phyloP scores from a whole-genome alignment of 164 flowering plant species.

The Cinnamomum micranthum region DNA sequence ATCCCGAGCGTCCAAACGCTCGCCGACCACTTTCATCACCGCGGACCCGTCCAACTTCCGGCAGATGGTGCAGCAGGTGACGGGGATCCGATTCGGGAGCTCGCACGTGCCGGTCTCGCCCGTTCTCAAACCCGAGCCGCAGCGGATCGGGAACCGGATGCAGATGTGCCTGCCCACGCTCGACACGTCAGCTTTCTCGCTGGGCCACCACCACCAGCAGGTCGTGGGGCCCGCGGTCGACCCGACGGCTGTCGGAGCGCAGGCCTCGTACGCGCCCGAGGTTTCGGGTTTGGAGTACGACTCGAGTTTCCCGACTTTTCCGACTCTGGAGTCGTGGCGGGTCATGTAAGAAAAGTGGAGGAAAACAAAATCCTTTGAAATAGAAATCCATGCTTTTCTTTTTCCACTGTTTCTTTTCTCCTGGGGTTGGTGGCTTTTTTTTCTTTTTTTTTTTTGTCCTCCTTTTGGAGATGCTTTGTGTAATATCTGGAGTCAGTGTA shows the following conservation, averaged over 20 bases:
- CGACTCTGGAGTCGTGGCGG: constrained; percentile 88
- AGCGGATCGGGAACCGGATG: constrained; percentile 34
- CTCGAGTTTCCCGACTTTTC: constrained; percentile 43
- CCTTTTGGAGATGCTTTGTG: background rate
- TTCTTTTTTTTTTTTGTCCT: background rate
- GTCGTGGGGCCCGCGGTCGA: constrained; percentile 16
- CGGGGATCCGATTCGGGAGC: constrained; percentile 53
- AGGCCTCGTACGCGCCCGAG: constrained; percentile 13
- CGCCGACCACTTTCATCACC: constrained; percentile 76
- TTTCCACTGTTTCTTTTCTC: background rate
- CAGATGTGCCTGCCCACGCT: constrained; percentile 52
- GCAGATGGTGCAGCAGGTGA: constrained; percentile 97
- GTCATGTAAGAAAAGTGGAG: constrained; percentile 30
- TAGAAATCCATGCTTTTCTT: too few relatives aligned
- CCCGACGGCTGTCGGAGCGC: constrained; percentile 3
- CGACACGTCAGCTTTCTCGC: constrained; percentile 66
- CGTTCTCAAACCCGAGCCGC: constrained; percentile 74
- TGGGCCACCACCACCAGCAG: constrained; percentile 30
- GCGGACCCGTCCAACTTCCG: constrained; percentile 91
- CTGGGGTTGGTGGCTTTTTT: background rate
- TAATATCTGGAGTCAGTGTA: background rate
- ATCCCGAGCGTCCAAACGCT: constrained; percentile 69
- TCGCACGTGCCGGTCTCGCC: constrained; percentile 23
- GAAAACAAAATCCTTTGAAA: background rate
- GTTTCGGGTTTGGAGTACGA: constrained; percentile 35